Conservation (phyloP, 2,329 filamentous ascomycete genomes). For the Nemania sp. region DNA sequence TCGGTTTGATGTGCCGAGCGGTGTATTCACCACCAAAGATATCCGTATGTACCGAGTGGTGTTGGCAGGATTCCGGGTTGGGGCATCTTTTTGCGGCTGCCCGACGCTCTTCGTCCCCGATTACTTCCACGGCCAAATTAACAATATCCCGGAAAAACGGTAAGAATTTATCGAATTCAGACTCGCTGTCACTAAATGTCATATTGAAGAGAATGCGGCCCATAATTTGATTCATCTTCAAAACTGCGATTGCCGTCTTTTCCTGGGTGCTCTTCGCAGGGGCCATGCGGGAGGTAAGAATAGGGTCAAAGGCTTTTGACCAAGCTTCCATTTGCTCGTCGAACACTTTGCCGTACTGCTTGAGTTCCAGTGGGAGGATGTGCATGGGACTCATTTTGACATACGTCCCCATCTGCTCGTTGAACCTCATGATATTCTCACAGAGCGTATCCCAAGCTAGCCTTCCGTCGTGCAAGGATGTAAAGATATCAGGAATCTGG, state of each 20-base stretch:
- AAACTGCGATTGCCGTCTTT: conserved; percentile 62
- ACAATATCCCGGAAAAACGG: conserved; percentile 60
- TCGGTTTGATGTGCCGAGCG: conserved; percentile 59
- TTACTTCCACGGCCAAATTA: conserved; percentile 61
- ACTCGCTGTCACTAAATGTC: conserved; percentile 63
- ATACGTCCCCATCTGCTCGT: conserved; percentile 56
- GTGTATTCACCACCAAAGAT: conserved; percentile 50
- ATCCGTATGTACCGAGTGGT: conserved; percentile 44
- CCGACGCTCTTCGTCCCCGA: conserved; percentile 60
- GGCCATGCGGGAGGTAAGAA: conserved; percentile 54
- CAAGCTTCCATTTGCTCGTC: conserved; percentile 58
- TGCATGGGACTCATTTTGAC: conserved; percentile 57
- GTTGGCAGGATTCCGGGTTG: conserved; percentile 49
- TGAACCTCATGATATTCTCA: conserved; percentile 62
- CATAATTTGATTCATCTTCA: conserved; percentile 67
- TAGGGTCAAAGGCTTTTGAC: conserved; percentile 59
- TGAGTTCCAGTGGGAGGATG: conserved; percentile 54
- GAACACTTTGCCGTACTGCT: conserved; percentile 54
- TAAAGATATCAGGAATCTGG: conserved; percentile 52
- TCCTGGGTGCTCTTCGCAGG: conserved; percentile 58
- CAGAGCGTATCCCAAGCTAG: conserved; percentile 60
- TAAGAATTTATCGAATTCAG: conserved; percentile 60
- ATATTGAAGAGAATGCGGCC: conserved; percentile 61
- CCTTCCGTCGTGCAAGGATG: conserved; percentile 58
- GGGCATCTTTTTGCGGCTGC: conserved; percentile 53